A percentile compares a stretch with the other conserved stretches of the same genome.
Evolutionary conservation across 1,284 basidiomycete species (phyloP).

Genomic region (Ustilago shanxiensis): DNA sequence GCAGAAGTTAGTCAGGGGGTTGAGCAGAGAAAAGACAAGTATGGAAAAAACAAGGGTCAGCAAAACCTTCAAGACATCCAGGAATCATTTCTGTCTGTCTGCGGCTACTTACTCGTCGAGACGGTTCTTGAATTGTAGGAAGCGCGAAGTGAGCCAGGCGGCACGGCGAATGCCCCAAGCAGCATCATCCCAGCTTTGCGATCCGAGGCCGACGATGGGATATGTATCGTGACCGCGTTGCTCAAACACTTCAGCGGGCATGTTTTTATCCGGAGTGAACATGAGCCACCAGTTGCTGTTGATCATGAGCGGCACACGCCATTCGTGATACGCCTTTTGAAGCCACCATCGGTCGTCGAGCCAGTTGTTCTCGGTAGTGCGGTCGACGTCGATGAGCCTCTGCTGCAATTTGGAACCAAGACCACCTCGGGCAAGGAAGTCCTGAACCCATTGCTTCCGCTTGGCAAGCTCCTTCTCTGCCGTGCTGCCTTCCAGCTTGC

Average conservation of each 20-base stretch:
- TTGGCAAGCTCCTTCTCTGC: conserved; percentile 76
- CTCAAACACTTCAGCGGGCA: conserved; percentile 69
- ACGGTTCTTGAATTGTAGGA: conserved; percentile 82
- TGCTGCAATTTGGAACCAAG: conserved; percentile 82
- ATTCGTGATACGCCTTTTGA: conserved; percentile 89
- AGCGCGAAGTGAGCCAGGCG: conserved; percentile 83
- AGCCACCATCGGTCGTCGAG: conserved; percentile 95
- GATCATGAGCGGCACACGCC: conserved; percentile 85
- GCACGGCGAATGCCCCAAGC: conserved; percentile 88
- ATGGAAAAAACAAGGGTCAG: conserved; percentile 8
- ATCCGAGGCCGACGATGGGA: conserved; percentile 43
- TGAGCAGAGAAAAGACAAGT: not conserved
- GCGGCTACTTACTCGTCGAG: conserved; percentile 74
- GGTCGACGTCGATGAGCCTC: conserved; percentile 86
- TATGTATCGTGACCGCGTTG: conserved; percentile 64
- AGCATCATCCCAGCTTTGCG: conserved; percentile 66
- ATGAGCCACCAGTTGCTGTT: conserved; percentile 99
- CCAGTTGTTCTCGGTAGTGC: conserved; percentile 89
- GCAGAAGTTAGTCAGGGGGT: not conserved
- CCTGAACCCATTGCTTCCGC: conserved; percentile 77
- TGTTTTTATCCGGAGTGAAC: conserved; percentile 75
- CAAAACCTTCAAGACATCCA: not conserved
- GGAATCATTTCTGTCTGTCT: too few relatives aligned
- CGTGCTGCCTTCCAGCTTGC: conserved; percentile 75
- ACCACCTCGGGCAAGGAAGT: conserved; percentile 78